Evolutionary conservation across 2,329 filamentous ascomycete genomes (phyloP).

Genomic region (Ceratocystis alfenasii): DNA sequence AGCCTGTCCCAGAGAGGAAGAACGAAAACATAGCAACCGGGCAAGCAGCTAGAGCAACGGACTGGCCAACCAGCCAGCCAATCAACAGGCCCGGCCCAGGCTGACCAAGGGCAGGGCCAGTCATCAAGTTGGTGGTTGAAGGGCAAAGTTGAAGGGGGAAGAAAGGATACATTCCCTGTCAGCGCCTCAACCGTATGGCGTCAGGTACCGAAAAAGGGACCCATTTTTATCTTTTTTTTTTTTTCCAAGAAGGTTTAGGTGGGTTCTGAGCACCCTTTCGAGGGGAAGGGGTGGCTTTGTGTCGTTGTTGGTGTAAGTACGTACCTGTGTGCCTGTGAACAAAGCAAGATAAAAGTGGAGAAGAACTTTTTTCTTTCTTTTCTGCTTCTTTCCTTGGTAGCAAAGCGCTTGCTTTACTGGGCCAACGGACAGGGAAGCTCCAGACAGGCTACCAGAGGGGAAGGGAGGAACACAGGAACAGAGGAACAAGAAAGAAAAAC

Average conservation of each 20-base stretch:
- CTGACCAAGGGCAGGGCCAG: too few relatives aligned
- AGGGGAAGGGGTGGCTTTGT: neutral
- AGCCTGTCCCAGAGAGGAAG: neutral
- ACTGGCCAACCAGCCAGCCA: neutral
- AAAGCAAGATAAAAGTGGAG: neutral
- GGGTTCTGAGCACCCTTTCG: neutral
- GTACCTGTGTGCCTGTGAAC: neutral
- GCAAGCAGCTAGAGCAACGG: neutral
- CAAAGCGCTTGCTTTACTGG: slow-evolving; percentile 8
- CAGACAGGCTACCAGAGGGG: neutral
- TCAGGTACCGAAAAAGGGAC: slow-evolving; percentile 16
- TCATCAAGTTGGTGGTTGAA: too few relatives aligned
- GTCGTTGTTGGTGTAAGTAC: neutral
- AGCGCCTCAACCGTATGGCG: slow-evolving; percentile 10
- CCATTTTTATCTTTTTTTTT: neutral
- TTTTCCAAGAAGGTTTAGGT: too few relatives aligned
- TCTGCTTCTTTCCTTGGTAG: neutral
- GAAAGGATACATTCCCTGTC: slow-evolving; percentile 6
- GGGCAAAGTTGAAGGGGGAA: too few relatives aligned
- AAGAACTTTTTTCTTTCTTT: neutral
- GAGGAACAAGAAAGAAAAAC: neutral
- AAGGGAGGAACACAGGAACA: neutral
- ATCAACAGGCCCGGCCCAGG: neutral
- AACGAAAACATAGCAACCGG: slow-evolving; percentile 10
- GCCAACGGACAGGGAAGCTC: slow-evolving; percentile 6